These are phyloP conservation scores for Entomortierella beljakovae DNA, from an alignment of 192 early-diverging fungal genomes.

Conservation along the genomic window DNA sequence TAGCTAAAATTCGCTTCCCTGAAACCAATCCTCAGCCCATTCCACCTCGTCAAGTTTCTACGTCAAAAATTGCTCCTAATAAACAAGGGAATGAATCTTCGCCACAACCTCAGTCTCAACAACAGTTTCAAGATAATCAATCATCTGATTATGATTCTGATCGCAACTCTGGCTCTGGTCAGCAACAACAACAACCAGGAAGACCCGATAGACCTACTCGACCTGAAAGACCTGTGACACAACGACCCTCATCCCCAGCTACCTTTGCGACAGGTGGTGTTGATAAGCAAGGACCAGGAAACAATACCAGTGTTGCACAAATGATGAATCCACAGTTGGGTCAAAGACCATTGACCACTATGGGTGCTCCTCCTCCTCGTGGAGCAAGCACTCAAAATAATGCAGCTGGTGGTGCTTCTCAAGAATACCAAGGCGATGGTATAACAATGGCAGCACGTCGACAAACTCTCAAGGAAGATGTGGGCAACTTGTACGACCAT, in stretches of 20 bases:
- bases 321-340: slow-evolving; percentile 46
- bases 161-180: slow-evolving; percentile 2
- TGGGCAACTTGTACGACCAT: slow-evolving; percentile 38
- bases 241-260: slow-evolving; percentile 33
- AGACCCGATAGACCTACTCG: slow-evolving; percentile 43
- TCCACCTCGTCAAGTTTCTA: slow-evolving; percentile 42
- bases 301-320: slow-evolving; percentile 39
- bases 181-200: slow-evolving; percentile 8
- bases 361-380: slow-evolving; percentile 41
- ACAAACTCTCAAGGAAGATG: slow-evolving; percentile 44
- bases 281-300: slow-evolving; percentile 16
- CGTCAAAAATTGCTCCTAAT: neutral
- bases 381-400: slow-evolving; percentile 24
- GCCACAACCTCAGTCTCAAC: too few species aligned
- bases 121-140: slow-evolving; percentile 5
- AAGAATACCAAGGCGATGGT: slow-evolving; percentile 39
- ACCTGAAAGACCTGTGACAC: slow-evolving; percentile 37
- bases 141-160: slow-evolving; percentile 8
- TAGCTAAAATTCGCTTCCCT: slow-evolving; percentile 43
- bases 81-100: too few species aligned
- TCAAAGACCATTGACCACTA: slow-evolving; percentile 40
- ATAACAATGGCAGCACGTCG: slow-evolving; percentile 30
- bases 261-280: slow-evolving; percentile 6
- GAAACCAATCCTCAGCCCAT: slow-evolving; percentile 19
- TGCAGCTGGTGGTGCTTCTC: neutral